Conservation (phyloP, 192 early-diverging fungal genomes). For the Coemansia sp. region DNA sequence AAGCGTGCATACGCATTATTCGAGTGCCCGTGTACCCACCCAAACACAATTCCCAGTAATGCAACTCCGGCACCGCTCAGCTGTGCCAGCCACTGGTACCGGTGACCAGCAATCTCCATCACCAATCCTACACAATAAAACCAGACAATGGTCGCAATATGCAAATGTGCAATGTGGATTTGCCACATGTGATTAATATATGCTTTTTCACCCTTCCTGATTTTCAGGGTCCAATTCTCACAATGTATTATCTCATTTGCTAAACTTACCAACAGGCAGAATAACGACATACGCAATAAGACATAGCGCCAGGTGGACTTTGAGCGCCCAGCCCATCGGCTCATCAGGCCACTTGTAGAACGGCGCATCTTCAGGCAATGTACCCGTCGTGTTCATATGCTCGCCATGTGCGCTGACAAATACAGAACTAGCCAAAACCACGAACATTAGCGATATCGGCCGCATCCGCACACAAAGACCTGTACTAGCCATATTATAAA, state of each 20-base stretch:
- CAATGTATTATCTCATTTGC: neutral
- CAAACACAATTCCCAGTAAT: slow-evolving; percentile 59
- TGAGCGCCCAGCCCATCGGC: slow-evolving; percentile 48
- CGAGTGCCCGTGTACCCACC: slow-evolving; percentile 56
- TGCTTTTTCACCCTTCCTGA: neutral
- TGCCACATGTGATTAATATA: neutral
- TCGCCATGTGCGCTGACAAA: slow-evolving; percentile 17
- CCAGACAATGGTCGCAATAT: neutral
- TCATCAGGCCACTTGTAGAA: slow-evolving; percentile 39
- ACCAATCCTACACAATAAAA: slow-evolving; percentile 45
- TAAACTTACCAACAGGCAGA: slow-evolving; percentile 42
- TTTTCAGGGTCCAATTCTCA: neutral
- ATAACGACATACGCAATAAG: slow-evolving; percentile 31
- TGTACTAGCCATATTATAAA: too few species aligned
- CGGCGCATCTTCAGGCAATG: slow-evolving; percentile 36
- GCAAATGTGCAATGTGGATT: neutral
- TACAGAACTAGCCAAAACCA: neutral
- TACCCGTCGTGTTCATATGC: slow-evolving; percentile 2
- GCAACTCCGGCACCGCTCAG: slow-evolving; percentile 47
- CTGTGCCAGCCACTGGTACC: slow-evolving; percentile 58
- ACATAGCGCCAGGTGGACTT: slow-evolving; percentile 32
- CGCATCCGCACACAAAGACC: neutral
- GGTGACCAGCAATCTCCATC: slow-evolving; percentile 54
- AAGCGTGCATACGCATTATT: slow-evolving; percentile 60
- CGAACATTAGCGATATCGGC: neutral